These are phyloP conservation scores for Athelia psychrophila DNA, from an alignment of 1,284 basidiomycete genomes.

Conservation along the genomic window DNA sequence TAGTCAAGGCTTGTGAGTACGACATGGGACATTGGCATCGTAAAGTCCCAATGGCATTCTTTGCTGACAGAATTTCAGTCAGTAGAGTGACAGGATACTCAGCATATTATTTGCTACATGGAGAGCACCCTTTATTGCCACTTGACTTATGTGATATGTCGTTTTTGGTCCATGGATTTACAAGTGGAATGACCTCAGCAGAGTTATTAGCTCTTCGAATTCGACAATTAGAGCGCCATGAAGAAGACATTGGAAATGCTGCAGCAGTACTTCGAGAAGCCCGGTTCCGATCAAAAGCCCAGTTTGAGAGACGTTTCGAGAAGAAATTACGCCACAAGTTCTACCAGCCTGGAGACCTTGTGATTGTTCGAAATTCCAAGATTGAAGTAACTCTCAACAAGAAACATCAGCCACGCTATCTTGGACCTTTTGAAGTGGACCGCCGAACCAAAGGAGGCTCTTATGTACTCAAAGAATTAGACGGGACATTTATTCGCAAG, in stretches of 20 bases:
- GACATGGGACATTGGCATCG: background rate
- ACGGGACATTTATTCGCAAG: slow-evolving; percentile 19
- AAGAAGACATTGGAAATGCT: background rate
- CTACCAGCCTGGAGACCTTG: too few relatives aligned
- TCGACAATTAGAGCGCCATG: slow-evolving; percentile 10
- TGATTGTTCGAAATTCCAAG: too few relatives aligned
- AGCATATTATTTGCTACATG: slow-evolving; percentile 32
- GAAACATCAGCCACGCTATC: slow-evolving; percentile 20
- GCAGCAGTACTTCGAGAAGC: background rate
- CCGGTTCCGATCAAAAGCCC: too few relatives aligned
- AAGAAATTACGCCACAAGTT: too few relatives aligned
- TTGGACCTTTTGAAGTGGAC: slow-evolving; percentile 23
- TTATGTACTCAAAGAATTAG: slow-evolving; percentile 24
- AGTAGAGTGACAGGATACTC: slow-evolving; percentile 27
- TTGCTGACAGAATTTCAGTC: slow-evolving; percentile 21
- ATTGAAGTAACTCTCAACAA: slow-evolving; percentile 9
- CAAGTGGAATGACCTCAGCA: slow-evolving; percentile 13
- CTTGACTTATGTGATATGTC: slow-evolving; percentile 33
- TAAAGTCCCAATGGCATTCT: slow-evolving; percentile 1
- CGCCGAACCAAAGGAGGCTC: too few relatives aligned
- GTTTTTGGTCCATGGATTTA: slow-evolving; percentile 24
- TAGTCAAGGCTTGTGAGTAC: slow-evolving; percentile 13
- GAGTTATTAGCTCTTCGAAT: slow-evolving; percentile 22
- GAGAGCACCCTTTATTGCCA: slow-evolving; percentile 24
- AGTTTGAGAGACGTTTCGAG: slow-evolving; percentile 9